Base-by-base conservation (phyloP, 2,329 filamentous ascomycete species). In the Ophiostoma sp. region DNA sequence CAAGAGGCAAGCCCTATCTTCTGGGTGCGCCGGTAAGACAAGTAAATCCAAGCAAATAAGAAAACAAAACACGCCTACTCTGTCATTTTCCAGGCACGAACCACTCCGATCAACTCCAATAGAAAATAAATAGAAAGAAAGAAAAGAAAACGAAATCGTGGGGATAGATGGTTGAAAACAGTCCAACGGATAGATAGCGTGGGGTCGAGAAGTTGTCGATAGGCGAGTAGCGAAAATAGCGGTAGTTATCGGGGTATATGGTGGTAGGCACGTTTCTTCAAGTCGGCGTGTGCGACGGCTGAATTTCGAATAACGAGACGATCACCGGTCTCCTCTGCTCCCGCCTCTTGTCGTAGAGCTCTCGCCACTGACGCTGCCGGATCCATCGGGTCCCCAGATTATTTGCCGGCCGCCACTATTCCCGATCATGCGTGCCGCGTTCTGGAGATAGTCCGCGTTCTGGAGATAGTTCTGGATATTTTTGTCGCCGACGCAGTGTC, bases 391-490 rank as follows among this genome's bases (percentile, higher is more conserved):
- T 0, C 76, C 75, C 76, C 76, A 77, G 8, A 76, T 72, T 5
- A 19, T 42, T 7, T 70, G 36, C 2, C 17, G 52, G 22, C 74
- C 75, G 19, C 75, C 74, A 3, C 63, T 77, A 0, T 74, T 28
- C 17, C 72, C 74, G 22, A 76, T 75, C 63, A 64, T 70, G 22
- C 42, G 52, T 7, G 79, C 79, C 9, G 77, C 78, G 5, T 76
- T 76, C 11, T 63, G 36, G 1, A 81, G 64, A 59, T 81, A 81
- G n/a, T 78, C 76, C 36, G 77, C 78, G 5, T 76, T 76, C 11
- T 63, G 36, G 1, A 81, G 64, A 59, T 81, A 81, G n/a, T 78
- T 76, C 36, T 76, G 74, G 45, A 81, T 81, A 12, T 78, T 73
- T 2, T 66, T 72, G 72, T 78, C 79, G 2, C 9, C 19, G 7